phyloP scores from a whole-genome alignment of 2,329 filamentous ascomycete species.

The Hypoxylon sp. region DNA sequence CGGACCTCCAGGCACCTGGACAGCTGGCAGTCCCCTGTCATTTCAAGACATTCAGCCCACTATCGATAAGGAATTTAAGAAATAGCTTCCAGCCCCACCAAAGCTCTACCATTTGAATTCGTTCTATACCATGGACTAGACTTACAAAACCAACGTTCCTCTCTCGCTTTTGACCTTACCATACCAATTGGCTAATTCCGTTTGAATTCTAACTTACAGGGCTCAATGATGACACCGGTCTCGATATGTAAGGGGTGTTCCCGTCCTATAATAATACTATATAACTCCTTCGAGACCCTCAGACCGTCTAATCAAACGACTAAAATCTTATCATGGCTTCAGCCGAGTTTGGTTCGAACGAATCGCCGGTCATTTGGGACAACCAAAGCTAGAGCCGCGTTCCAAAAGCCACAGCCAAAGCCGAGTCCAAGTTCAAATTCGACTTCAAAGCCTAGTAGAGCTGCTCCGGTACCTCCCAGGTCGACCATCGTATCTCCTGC shows the following conservation, averaged over 20 bases:
- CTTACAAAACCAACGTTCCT: constrained; percentile 1
- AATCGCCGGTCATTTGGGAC: constrained; percentile 35
- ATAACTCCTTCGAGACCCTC: constrained; percentile 45
- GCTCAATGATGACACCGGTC: constrained; percentile 46
- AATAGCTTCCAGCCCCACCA: constrained; percentile 7
- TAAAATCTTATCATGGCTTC: constrained; percentile 24
- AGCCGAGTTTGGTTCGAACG: constrained; percentile 24
- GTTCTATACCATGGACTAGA: not conserved
- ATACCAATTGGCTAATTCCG: constrained; percentile 12
- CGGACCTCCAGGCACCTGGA: not conserved
- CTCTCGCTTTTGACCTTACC: constrained; percentile 2
- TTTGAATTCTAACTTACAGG: constrained; percentile 1
- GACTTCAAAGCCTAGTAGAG: not conserved
- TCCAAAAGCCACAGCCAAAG: constrained; percentile 16
- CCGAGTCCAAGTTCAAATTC: not conserved
- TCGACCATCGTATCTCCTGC: not conserved
- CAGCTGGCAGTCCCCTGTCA: not conserved
- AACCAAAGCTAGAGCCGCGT: constrained; percentile 11
- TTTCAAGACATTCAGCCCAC: not conserved
- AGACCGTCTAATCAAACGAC: constrained; percentile 24
- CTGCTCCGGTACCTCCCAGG: not conserved
- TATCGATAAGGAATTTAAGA: constrained; percentile 33
- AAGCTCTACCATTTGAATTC: constrained; percentile 14
- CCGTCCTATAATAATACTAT: constrained; percentile 50
- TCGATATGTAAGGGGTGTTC: constrained; percentile 51